Conservation (phyloP, 768 basidiomycete genomes). For the Sarcodon aspratus region DNA sequence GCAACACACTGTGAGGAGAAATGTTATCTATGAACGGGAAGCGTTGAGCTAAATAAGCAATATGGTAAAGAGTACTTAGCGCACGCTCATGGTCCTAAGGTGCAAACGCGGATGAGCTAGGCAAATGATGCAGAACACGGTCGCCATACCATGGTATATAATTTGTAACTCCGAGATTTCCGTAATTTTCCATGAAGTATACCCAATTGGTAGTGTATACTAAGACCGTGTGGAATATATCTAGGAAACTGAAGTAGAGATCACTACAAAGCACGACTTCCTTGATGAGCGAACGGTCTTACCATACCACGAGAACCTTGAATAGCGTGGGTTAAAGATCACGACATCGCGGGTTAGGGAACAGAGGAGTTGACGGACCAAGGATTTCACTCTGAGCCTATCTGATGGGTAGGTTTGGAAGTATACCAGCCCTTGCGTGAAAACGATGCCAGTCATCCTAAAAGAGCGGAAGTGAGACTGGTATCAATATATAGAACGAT, state of each 20-base stretch:
- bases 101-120: not conserved
- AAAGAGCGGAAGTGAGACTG: not conserved
- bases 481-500: not conserved
- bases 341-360: not conserved
- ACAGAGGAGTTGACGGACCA: constrained; percentile 6
- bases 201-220: constrained; percentile 11
- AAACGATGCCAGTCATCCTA: constrained; percentile 15
- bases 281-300: not conserved
- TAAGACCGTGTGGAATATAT: constrained; percentile 13
- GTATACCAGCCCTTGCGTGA: constrained; percentile 14
- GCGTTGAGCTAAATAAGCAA: not conserved
- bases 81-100: constrained; percentile 3
- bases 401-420: constrained; percentile 12
- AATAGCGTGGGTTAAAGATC: not conserved
- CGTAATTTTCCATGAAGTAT: constrained; percentile 13
- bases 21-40: not conserved
- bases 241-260: constrained; percentile 8
- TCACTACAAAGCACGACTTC: not conserved
- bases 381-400: constrained; percentile 5
- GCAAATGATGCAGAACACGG: not conserved
- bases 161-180: constrained; percentile 8
- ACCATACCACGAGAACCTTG: constrained; percentile 11
- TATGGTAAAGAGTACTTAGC: not conserved
- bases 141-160: constrained; percentile 11
- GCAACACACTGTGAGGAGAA: not conserved